Percentiles rank a stretch among this genome's conserved stretches.
Evolutionary conservation across 768 basidiomycete genomes (phyloP).

Genomic region (Hydnum rufescens): DNA sequence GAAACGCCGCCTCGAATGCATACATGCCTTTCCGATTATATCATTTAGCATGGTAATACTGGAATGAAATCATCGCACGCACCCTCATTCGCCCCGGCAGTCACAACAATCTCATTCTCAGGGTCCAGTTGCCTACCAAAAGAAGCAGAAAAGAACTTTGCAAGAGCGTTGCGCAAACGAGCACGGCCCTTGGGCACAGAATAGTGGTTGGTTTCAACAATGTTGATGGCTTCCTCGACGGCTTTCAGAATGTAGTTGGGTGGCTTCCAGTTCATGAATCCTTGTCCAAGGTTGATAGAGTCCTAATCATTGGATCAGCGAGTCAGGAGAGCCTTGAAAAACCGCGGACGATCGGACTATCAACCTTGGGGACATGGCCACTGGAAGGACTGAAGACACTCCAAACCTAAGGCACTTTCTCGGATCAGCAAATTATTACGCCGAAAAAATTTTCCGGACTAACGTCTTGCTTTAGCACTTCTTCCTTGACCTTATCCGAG

Average conservation of each 20-base stretch:
- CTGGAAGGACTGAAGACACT: background rate
- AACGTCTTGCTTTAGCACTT: background rate
- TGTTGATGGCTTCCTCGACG: conserved; percentile 44
- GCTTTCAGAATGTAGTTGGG: conserved; percentile 61
- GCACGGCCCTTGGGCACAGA: conserved; percentile 80
- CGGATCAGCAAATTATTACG: background rate
- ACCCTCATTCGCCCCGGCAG: conserved; percentile 97
- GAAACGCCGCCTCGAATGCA: conserved; percentile 77
- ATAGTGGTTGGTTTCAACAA: conserved; percentile 63
- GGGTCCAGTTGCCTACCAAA: conserved; percentile 52
- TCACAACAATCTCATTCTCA: conserved; percentile 82
- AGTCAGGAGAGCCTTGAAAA: background rate
- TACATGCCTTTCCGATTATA: conserved; percentile 22
- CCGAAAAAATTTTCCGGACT: background rate
- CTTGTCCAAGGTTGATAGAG: conserved; percentile 88
- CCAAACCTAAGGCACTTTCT: background rate
- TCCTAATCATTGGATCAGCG: conserved; percentile 26
- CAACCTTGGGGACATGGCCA: background rate
- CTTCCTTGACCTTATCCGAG: background rate
- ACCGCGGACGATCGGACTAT: background rate
- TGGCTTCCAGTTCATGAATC: conserved; percentile 85
- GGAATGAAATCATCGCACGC: background rate
- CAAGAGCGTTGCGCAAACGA: conserved; percentile 73
- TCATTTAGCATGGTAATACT: background rate
- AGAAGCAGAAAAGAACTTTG: conserved; percentile 13